Conservation (phyloP, 192 early-diverging fungal genomes). For the Cetraspora pellucida region DNA sequence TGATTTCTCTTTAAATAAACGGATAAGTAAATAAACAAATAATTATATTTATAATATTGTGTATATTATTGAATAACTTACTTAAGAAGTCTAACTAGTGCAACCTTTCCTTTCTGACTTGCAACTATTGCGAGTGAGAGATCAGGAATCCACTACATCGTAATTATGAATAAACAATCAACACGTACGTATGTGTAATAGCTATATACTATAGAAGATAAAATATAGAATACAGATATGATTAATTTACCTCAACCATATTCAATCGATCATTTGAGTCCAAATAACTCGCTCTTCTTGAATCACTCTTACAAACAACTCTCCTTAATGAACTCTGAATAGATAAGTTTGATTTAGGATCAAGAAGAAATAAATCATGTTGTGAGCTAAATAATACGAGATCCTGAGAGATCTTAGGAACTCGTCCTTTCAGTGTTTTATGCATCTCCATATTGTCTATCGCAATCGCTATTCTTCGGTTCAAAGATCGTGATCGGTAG, state of each 20-base stretch:
- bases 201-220: too few relatives aligned
- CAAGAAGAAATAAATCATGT: conserved; percentile 22
- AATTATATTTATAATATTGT: background rate
- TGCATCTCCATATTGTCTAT: background rate
- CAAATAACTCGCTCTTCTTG: background rate
- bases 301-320: background rate
- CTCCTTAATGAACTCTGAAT: background rate
- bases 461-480: too few relatives aligned
- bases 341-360: conserved; percentile 4
- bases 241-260: conserved; percentile 25
- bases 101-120: conserved; percentile 28
- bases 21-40: background rate
- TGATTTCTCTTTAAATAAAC: background rate
- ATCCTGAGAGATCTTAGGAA: background rate
- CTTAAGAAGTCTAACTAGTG: conserved; percentile 19
- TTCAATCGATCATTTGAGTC: conserved; percentile 16
- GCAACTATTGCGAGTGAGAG: conserved; percentile 29
- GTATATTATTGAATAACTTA: background rate
- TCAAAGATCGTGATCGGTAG: too few relatives aligned
- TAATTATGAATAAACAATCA: too few relatives aligned
- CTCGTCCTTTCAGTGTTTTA: background rate
- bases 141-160: conserved; percentile 13
- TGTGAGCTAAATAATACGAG: conserved; percentile 8
- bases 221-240: too few relatives aligned
- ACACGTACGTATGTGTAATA: too few relatives aligned